Evolutionary conservation across 1,284 basidiomycete genomes (phyloP), one percentile per base, ranked within the genome.

Genomic region (Puccinia hordei): DNA sequence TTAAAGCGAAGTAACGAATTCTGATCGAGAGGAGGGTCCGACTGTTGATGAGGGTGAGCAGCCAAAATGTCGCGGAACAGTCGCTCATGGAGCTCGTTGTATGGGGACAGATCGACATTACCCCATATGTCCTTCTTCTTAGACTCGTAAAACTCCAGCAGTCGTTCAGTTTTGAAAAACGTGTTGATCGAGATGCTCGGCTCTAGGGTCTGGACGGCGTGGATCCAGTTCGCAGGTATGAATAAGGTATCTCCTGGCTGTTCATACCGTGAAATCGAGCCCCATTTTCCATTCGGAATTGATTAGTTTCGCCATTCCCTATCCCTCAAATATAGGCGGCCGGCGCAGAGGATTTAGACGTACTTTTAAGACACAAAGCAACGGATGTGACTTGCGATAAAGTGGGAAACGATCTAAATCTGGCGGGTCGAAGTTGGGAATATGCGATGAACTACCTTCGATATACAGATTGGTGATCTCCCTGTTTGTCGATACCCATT

Each of bases 211-310:
- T 80, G 24, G 51, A 80, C 61, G 12, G 78, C 72, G 49, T 80
- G 78, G 30, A 80, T 73, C 78, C 78, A 80, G 44, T 71, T 51
- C 17, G 78, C 55, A 6, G 78, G 78, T 22, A 80, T 80, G 27
- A 65, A 80, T 63, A 80, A 41, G 8, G 35, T 65, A 68, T 80
- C 78, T 66, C 78, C 78, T 30, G 78, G 71, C 78, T 80, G 30
- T 61, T 49, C 12, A 9, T 10, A 63, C 33, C 24, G 5, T 24
- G 22, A 49, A 57, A 24, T 3, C 9, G 5, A 53, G 1, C 27
- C 35, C 51, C 38, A 55, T 13, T n/a, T 38, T 22, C 30, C 38
- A 59, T 49, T 51, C 24, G 15, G 9, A 13, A 24, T 41, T 24
- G 27, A 19, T n/a, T 12, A 57, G 53, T 24, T 68, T 30, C 30